Conservation (phyloP, 495 filamentous ascomycete species). For the Aspergillus taichungensis region DNA sequence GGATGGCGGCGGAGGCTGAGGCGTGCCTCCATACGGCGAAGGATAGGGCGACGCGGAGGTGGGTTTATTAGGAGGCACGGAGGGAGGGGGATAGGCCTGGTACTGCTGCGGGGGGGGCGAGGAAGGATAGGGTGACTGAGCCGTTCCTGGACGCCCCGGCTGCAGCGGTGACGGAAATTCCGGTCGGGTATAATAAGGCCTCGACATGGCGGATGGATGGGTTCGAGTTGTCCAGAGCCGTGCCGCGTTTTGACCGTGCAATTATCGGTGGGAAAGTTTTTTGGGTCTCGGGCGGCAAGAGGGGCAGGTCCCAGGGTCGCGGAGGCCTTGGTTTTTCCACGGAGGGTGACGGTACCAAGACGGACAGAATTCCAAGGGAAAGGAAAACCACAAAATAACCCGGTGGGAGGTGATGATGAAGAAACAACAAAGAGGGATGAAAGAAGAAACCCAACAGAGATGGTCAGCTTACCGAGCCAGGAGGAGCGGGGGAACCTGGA, state of each 20-base stretch:
- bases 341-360: conserved; percentile 3
- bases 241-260: no score
- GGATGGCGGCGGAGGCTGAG: conserved; percentile 12
- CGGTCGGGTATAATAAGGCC: conserved; percentile 25
- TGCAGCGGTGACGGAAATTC: conserved; percentile 29
- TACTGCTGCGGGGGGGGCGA: conserved; percentile 29
- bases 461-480: conserved; percentile 32
- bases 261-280: no score
- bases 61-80: conserved; percentile 17
- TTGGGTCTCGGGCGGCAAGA: neutral
- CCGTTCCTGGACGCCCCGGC: conserved; percentile 14
- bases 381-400: conserved; percentile 6
- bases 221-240: no score
- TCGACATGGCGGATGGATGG: conserved; percentile 28
- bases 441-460: conserved; percentile 10
- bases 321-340: no score
- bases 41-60: conserved; percentile 21
- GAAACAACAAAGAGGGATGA: conserved; percentile 1
- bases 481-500: conserved; percentile 25
- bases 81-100: conserved; percentile 23
- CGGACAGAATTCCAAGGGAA: conserved; percentile 7
- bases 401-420: conserved; percentile 2
- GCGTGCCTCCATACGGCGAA: conserved; percentile 23
- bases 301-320: neutral
- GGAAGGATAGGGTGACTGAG: conserved; percentile 26